Evolutionary conservation across 2,329 filamentous ascomycete species (phyloP).

Genomic region (Colletotrichum truncatum): DNA sequence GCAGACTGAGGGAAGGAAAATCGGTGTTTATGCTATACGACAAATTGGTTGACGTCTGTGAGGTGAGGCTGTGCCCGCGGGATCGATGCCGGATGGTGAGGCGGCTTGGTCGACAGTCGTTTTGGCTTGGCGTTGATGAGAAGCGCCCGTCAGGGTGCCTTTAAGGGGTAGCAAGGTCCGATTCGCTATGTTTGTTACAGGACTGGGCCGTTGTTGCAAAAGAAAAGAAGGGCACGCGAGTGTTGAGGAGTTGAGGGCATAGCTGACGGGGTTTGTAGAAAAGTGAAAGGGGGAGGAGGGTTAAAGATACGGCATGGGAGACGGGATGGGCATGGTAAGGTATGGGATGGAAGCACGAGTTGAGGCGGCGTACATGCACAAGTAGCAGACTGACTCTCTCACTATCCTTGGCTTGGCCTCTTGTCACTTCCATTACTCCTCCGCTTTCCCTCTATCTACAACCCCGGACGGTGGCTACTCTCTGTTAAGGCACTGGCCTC

Average conservation of each 20-base stretch:
- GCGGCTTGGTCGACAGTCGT: neutral
- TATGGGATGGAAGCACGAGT: neutral
- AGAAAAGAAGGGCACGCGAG: conserved; percentile 5
- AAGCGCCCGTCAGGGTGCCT: neutral
- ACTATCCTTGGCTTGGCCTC: conserved; percentile 21
- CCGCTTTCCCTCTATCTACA: conserved; percentile 5
- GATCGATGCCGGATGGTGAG: neutral
- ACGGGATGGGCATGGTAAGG: neutral
- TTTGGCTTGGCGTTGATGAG: conserved; percentile 11
- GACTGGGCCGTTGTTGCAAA: neutral
- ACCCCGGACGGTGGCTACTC: conserved; percentile 11
- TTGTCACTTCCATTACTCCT: neutral
- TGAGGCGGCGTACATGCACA: conserved; percentile 3
- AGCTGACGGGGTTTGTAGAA: neutral
- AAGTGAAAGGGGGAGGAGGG: neutral
- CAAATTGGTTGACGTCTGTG: conserved; percentile 6
- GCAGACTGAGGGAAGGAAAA: neutral
- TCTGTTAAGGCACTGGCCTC: conserved; percentile 17
- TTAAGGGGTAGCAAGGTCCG: neutral
- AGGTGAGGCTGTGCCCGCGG: conserved; percentile 10
- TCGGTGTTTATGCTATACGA: neutral
- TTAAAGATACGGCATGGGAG: conserved; percentile 12
- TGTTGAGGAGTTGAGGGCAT: neutral
- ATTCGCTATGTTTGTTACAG: neutral
- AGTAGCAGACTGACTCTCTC: conserved; percentile 17